phyloP scores from a whole-genome alignment of 768 basidiomycete species.

The Serendipita vermifera region DNA sequence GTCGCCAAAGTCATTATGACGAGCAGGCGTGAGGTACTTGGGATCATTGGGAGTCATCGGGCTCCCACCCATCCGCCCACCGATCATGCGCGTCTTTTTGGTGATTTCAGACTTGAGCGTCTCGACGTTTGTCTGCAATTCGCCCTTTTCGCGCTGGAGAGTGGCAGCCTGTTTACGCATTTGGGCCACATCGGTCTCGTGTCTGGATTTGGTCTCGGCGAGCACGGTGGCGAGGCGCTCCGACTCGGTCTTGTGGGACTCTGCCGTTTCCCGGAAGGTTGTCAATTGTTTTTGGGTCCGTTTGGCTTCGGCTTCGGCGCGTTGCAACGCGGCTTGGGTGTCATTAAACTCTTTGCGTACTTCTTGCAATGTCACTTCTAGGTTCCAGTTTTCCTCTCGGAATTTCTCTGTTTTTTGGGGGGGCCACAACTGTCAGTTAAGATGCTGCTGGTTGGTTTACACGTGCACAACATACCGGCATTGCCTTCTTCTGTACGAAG shows the following conservation, averaged over 20 bases:
- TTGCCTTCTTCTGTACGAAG: conserved; percentile 72
- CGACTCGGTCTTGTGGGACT: conserved; percentile 75
- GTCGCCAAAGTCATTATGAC: conserved; percentile 39
- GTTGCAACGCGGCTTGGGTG: conserved; percentile 48
- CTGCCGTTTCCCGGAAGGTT: conserved; percentile 56
- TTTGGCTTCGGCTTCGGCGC: conserved; percentile 73
- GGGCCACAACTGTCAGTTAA: no score
- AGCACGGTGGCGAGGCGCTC: conserved; percentile 52
- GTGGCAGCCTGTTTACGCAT: conserved; percentile 79
- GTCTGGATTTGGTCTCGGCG: conserved; percentile 72
- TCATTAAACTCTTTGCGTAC: conserved; percentile 57
- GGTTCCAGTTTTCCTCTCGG: conserved; percentile 99
- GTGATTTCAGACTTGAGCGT: conserved; percentile 57
- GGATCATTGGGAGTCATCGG: conserved; percentile 52
- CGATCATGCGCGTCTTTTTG: conserved; percentile 44
- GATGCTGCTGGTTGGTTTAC: no score
- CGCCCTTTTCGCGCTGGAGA: conserved; percentile 82
- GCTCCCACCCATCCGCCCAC: conserved; percentile 51
- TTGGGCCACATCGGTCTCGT: conserved; percentile 90
- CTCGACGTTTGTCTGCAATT: conserved; percentile 73
- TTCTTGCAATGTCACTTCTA: conserved; percentile 87
- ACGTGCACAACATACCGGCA: conserved; percentile 52
- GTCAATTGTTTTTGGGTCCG: conserved; percentile 65
- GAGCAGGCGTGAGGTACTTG: conserved; percentile 19
- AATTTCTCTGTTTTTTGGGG: conserved; percentile 53